Percentiles rank a stretch among this genome's conserved stretches.
phyloP scores from a whole-genome alignment of 768 basidiomycete species.

The Podaxis sp. region DNA sequence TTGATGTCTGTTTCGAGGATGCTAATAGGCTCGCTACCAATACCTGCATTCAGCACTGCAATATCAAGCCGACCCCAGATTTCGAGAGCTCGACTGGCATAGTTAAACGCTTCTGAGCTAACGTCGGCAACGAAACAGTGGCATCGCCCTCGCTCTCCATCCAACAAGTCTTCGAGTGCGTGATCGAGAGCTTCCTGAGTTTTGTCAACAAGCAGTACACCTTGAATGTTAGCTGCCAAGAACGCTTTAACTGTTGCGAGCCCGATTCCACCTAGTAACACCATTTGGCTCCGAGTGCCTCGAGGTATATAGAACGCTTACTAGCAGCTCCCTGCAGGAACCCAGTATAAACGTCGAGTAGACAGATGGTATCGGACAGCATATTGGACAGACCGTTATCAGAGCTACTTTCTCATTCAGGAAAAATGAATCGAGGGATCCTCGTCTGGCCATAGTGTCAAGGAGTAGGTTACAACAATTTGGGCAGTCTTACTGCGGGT shows the following conservation, averaged over 20 bases:
- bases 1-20: constrained; percentile 12
- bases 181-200: constrained; percentile 8
- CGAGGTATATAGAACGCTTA: neutral
- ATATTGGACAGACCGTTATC: constrained; percentile 7
- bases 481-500: too few relatives aligned
- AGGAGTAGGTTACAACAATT: too few relatives aligned
- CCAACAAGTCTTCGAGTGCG: neutral
- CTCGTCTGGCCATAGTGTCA: neutral
- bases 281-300: neutral
- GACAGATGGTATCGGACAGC: too few relatives aligned
- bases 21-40: constrained; percentile 9
- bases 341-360: neutral
- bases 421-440: neutral
- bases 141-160: constrained; percentile 8
- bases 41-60: constrained; percentile 18
- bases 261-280: constrained; percentile 13
- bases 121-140: constrained; percentile 9
- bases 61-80: constrained; percentile 14
- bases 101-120: constrained; percentile 8
- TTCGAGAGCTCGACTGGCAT: constrained; percentile 1
- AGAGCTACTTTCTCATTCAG: constrained; percentile 5
- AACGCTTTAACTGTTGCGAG: constrained; percentile 16
- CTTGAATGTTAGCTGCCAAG: constrained; percentile 11
- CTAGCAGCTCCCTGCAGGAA: constrained; percentile 6
- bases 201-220: constrained; percentile 16